Percentiles rank a stretch among this genome's conserved stretches.
phyloP scores from a whole-genome alignment of 2,329 filamentous ascomycete species.

The Diplocarpon rosae region DNA sequence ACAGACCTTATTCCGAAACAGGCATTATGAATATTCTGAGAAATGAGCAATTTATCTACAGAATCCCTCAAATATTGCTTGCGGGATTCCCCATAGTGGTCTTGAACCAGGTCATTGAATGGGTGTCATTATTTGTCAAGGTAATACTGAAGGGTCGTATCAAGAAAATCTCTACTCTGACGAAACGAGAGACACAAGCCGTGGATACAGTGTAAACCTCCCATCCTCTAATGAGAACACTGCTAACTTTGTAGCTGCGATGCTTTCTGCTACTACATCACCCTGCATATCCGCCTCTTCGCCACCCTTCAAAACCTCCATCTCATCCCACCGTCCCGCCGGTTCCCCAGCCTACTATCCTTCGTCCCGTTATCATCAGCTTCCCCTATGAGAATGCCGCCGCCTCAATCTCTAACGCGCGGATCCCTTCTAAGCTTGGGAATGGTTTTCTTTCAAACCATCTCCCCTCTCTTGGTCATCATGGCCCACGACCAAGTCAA shows the following conservation, averaged over 20 bases:
- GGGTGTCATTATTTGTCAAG: slow-evolving; percentile 15
- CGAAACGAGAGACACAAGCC: neutral
- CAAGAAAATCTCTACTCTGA: neutral
- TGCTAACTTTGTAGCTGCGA: slow-evolving; percentile 19
- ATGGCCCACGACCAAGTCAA: slow-evolving; percentile 19
- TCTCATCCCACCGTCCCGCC: slow-evolving; percentile 17
- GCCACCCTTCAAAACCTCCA: slow-evolving; percentile 26
- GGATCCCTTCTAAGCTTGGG: slow-evolving; percentile 13
- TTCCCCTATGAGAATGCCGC: slow-evolving; percentile 21
- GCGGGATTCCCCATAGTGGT: slow-evolving; percentile 24
- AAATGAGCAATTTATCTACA: slow-evolving; percentile 15
- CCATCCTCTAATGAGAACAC: neutral
- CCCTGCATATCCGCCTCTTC: slow-evolving; percentile 24
- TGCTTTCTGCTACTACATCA: slow-evolving; percentile 17
- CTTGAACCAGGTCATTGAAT: slow-evolving; percentile 22
- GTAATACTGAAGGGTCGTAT: slow-evolving; percentile 1
- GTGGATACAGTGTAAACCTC: slow-evolving; percentile 10
- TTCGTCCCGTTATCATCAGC: slow-evolving; percentile 23
- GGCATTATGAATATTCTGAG: slow-evolving; percentile 20
- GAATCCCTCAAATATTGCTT: slow-evolving; percentile 17
- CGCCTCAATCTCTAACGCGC: slow-evolving; percentile 6
- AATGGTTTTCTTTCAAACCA: slow-evolving; percentile 10
- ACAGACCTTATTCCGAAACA: slow-evolving; percentile 22
- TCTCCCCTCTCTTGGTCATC: slow-evolving; percentile 21
- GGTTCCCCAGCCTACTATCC: slow-evolving; percentile 18